Evolutionary conservation across 106 monocot species (phyloP).

Genomic region (Dendrobium catenatum): DNA sequence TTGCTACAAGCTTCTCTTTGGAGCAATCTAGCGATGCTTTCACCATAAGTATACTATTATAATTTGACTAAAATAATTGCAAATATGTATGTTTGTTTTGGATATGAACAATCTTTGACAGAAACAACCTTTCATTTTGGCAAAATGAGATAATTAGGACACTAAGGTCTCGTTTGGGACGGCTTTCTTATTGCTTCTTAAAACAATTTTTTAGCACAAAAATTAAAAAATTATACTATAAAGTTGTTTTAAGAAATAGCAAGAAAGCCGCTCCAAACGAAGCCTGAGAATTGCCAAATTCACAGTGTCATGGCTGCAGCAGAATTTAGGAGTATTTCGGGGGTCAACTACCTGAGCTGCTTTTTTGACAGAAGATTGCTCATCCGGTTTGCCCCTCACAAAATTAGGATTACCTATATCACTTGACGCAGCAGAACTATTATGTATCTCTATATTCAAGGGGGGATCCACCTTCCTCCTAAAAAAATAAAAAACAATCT

Average conservation of each 20-base stretch:
- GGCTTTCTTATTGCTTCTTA: too few species aligned
- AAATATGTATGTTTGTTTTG: constrained; percentile 39
- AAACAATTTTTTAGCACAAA: too few species aligned
- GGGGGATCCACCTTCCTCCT: too few species aligned
- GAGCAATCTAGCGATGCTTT: constrained; percentile 60
- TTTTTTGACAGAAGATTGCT: not conserved
- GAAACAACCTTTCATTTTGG: constrained; percentile 10
- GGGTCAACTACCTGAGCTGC: constrained; percentile 1
- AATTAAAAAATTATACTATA: too few species aligned
- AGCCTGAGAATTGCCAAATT: constrained; percentile 66
- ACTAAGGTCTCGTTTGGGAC: not conserved
- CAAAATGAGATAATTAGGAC: constrained; percentile 54
- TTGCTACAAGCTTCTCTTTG: constrained; percentile 53
- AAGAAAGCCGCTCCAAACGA: too few species aligned
- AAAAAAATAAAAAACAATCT: too few species aligned
- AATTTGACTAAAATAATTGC: constrained; percentile 46
- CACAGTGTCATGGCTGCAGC: constrained; percentile 94
- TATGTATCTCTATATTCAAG: too few species aligned
- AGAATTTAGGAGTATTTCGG: constrained; percentile 25
- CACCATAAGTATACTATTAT: constrained; percentile 43
- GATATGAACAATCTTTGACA: constrained; percentile 30
- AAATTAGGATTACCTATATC: not conserved
- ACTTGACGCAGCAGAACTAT: not conserved
- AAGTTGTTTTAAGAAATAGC: too few species aligned
- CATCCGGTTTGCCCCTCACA: not conserved